phyloP scores from a whole-genome alignment of 305 asterid species.

The Fraxinus sp. region DNA sequence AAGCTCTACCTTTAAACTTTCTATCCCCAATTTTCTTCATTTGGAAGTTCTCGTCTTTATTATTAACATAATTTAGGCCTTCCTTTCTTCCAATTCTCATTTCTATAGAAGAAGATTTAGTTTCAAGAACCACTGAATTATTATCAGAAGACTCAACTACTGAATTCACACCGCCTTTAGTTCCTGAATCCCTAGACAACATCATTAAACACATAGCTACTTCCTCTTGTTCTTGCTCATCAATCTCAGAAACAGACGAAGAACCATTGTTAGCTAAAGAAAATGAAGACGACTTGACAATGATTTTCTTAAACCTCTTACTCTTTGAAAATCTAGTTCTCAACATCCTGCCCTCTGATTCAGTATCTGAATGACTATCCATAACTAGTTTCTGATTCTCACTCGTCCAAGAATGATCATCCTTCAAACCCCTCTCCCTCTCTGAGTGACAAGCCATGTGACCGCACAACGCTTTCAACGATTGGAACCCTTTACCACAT shows the following conservation, averaged over 20 bases:
- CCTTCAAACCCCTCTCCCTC: constrained; percentile 53
- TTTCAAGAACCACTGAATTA: constrained; percentile 66
- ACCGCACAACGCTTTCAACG: constrained; percentile 89
- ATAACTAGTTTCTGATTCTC: constrained; percentile 49
- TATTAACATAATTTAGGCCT: constrained; percentile 9
- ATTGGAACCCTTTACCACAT: constrained; percentile 92
- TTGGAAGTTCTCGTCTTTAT: constrained; percentile 27
- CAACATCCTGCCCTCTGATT: constrained; percentile 37
- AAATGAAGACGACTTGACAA: constrained; percentile 39
- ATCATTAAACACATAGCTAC: constrained; percentile 72
- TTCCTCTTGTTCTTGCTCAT: constrained; percentile 70
- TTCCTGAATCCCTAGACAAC: constrained; percentile 70
- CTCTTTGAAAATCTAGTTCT: constrained; percentile 37
- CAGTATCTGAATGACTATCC: constrained; percentile 64
- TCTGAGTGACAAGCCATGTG: constrained; percentile 97
- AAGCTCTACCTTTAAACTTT: constrained; percentile 35
- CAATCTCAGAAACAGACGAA: constrained; percentile 77
- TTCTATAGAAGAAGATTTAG: constrained; percentile 75
- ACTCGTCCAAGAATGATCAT: constrained; percentile 73
- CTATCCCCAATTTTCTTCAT: constrained; percentile 24
- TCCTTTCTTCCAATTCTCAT: constrained; percentile 37
- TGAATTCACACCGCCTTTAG: constrained; percentile 49
- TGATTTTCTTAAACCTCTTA: constrained; percentile 52
- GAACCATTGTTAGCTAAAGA: constrained; percentile 45
- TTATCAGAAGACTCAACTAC: constrained; percentile 83